Base-by-base conservation (phyloP, 331 rosid species). In the Prunus yedoensis region DNA sequence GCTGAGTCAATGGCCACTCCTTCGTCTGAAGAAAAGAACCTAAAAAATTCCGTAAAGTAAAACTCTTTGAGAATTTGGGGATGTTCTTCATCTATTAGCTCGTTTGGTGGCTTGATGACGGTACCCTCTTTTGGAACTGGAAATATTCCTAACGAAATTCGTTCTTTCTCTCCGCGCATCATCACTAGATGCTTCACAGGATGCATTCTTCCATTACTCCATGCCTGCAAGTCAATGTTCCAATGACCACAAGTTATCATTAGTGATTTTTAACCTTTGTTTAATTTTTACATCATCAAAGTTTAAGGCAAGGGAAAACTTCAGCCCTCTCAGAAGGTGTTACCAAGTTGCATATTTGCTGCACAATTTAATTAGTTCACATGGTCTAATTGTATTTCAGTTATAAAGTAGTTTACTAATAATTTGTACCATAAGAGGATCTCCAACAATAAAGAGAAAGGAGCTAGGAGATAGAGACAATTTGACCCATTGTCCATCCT, bases 41-140 rank as follows among this genome's bases (percentile, higher is more conserved):
- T 10, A 2, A 2, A 1, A 60, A 66, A 56, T 3, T 23, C 68
- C 6, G 8, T 9, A 25, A 3, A 4, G 61, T 77, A 74, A 56
- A 53, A 38, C 11, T 64, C 68, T 38, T 43, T 68, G 23, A 67
- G 25, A 1, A 51, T 53, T 28, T 25, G 50, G 13, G 74, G 74
- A 57, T 70, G 27, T 8, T 51, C 27, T 23, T 70, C 81, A 62
- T 70, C 71, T 27, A 52, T 53, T 1, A 70, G 43, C 65, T 78
- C 76, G 30, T 78, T 38, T 12, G 81, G 76, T 18, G 67, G 63
- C n/a, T 78, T 66, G 16, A 78, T 15, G 16, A 70, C 41, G 76
- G 18, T 20, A 20, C 67, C 23, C 45, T 32, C 76, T 18, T 17
- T 45, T 16, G 35, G 49, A 10, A 8, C 2, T 10, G 66, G 6